Conservation (phyloP, 805 yeast genomes). For the Debaryomyces prosopidis region DNA sequence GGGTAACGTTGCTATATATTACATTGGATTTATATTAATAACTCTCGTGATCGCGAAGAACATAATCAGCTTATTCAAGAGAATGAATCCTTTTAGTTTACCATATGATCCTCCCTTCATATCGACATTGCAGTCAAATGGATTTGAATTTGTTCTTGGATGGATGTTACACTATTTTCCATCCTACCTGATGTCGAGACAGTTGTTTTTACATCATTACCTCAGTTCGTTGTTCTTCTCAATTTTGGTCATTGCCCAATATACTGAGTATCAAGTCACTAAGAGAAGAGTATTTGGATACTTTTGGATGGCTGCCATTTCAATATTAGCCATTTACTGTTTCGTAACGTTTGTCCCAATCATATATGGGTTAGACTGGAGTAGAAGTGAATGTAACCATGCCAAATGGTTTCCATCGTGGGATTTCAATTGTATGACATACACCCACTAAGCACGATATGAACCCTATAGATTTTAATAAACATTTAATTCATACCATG, state of each 20-base stretch:
- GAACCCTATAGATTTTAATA: not conserved
- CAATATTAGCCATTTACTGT: constrained; percentile 20
- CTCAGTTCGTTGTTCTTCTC: constrained; percentile 52
- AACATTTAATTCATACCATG: not conserved
- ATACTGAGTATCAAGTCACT: constrained; percentile 40
- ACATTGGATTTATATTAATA: constrained; percentile 39
- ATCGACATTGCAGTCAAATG: constrained; percentile 16
- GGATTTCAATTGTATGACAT: constrained; percentile 44
- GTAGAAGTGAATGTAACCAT: constrained; percentile 34
- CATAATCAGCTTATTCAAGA: constrained; percentile 18
- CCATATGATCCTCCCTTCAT: constrained; percentile 12
- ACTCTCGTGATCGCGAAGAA: constrained; percentile 22
- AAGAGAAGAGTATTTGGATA: constrained; percentile 28
- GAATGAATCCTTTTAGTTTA: constrained; percentile 31
- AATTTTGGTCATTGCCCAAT: constrained; percentile 44
- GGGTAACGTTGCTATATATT: constrained; percentile 66
- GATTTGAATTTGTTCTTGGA: constrained; percentile 49
- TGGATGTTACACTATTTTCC: constrained; percentile 63
- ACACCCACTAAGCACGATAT: constrained; percentile 7
- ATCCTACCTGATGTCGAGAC: constrained; percentile 42
- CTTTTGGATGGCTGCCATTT: constrained; percentile 16
- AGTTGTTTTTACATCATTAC: constrained; percentile 47
- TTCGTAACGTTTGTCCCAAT: constrained; percentile 39
- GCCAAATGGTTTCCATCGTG: constrained; percentile 39
- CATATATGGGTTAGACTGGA: constrained; percentile 51